Base-by-base conservation (phyloP, 805 yeast genomes). In the Hanseniaspora jakobsenii region DNA sequence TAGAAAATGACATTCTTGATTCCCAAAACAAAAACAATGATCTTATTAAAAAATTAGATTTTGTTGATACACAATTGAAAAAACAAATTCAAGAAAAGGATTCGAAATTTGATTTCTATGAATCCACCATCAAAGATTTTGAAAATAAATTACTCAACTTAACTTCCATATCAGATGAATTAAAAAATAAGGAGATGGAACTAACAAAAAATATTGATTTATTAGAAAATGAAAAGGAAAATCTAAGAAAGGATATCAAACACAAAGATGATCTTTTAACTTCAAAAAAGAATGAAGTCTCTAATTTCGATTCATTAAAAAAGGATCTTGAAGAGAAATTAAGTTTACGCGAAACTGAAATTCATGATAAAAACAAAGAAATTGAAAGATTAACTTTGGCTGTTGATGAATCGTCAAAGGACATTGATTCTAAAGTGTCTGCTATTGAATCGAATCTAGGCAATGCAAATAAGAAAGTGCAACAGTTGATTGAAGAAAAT, bases 181-280 rank as follows among this genome's bases (percentile, higher is more conserved):
- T 69, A 19, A 62, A 60, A 9, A 61, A 61, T n/a, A 70, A 67
- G 36, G 66, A 66, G 44, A 66, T 64, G 38, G 69, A 68, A 35
- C 54, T 55, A 19, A 78, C 77, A 48, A 63, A 72, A 72, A 50
- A 72, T 36, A 64, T 78, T 51, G 74, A 77, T 47, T 69, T 71
- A 23, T 59, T 78, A 14, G 70, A 69, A 36, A 54, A 17, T 52
- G 58, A 44, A 59, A 52, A 26, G 56, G 64, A 46, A 65, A 58
- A 41, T 62, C 58, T 39, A 72, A 67, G 48, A 51, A 55, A 27
- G 30, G 50, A 31, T 38, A 51, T 6, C 44, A 53, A 19, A 48
- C 53, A 21, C 57, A 37, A 32, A 32, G 12, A 4, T 5, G 36
- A 17, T 6, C 16, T 10, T 36, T 17, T 14, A 16, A 29, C 24